phyloP scores from a whole-genome alignment of 805 yeast genomes.

The Cyberlindnera saturnus region DNA sequence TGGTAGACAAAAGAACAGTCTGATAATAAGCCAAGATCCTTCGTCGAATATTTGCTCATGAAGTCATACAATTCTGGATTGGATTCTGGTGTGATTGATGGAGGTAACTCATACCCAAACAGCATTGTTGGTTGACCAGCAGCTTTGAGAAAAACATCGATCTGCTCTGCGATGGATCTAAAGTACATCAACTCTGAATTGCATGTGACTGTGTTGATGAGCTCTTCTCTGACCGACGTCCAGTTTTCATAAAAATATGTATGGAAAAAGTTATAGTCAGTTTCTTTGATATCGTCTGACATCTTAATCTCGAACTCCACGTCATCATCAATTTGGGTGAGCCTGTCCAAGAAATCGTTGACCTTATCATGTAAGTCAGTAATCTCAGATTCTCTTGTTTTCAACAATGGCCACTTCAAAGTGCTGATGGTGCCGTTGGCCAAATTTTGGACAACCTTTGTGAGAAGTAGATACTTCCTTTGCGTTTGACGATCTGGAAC shows the following conservation, averaged over 20 bases:
- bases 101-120: conserved; percentile 51
- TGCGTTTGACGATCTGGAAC: conserved; percentile 38
- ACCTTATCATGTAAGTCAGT: conserved; percentile 33
- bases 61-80: conserved; percentile 60
- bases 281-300: conserved; percentile 18
- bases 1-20: conserved; percentile 49
- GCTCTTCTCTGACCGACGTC: conserved; percentile 28
- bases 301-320: conserved; percentile 18
- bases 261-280: conserved; percentile 38
- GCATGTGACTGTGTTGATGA: conserved; percentile 12
- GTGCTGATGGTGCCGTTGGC: conserved; percentile 73
- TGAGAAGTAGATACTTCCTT: conserved; percentile 69
- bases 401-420: conserved; percentile 57
- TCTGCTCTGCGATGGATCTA: conserved; percentile 27
- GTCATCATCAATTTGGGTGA: conserved; percentile 24
- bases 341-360: conserved; percentile 33
- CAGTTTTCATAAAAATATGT: conserved; percentile 45
- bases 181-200: conserved; percentile 18
- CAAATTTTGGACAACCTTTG: conserved; percentile 78
- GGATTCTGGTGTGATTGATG: conserved; percentile 42
- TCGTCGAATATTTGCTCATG: conserved; percentile 59
- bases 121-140: conserved; percentile 57
- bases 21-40: conserved; percentile 40
- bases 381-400: conserved; percentile 35
- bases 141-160: conserved; percentile 42